Percentiles rank a stretch among this genome's conserved stretches.
Conservation (phyloP, 495 filamentous ascomycete species). For the Apodospora peruviana region DNA sequence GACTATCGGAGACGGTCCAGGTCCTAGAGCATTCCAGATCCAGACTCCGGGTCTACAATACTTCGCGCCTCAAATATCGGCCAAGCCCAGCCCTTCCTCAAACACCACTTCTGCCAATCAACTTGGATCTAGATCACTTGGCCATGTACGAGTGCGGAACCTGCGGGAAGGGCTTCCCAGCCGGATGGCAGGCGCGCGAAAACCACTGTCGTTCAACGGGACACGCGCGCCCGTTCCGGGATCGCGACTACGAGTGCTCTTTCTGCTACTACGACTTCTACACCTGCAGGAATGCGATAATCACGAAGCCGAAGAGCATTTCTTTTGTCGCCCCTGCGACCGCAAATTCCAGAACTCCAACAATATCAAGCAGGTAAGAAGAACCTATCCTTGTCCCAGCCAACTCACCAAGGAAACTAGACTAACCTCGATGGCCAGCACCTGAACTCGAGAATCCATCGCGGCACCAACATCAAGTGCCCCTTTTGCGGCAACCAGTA, state of each 20-base stretch:
- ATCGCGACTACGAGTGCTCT: slow-evolving; percentile 20
- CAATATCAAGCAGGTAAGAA: slow-evolving; percentile 22
- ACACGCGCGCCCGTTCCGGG: slow-evolving; percentile 9
- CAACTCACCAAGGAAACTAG: background rate
- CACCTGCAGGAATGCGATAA: too few species aligned
- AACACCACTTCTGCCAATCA: too few species aligned
- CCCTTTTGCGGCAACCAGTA: slow-evolving; percentile 24
- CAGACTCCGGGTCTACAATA: too few species aligned
- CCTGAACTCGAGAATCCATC: slow-evolving; percentile 23
- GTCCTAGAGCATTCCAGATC: too few species aligned
- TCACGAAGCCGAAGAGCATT: slow-evolving; percentile 20
- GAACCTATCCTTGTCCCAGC: background rate
- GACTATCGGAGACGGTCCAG: too few species aligned
- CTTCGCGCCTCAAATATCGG: too few species aligned
- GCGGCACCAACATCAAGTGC: slow-evolving; percentile 18
- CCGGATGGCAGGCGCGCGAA: slow-evolving; percentile 11
- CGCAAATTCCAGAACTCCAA: slow-evolving; percentile 21
- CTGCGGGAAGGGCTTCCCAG: slow-evolving; percentile 17
- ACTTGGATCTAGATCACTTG: too few species aligned
- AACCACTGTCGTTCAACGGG: slow-evolving; percentile 18
- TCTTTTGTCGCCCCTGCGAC: slow-evolving; percentile 24
- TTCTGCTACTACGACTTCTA: too few species aligned
- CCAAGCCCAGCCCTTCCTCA: too few species aligned
- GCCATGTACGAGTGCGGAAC: slow-evolving; percentile 15
- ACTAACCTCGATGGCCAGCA: slow-evolving; percentile 13